These are phyloP conservation scores for Quercus variabilis DNA, from an alignment of 306 rosid genomes.

Conservation along the genomic window DNA sequence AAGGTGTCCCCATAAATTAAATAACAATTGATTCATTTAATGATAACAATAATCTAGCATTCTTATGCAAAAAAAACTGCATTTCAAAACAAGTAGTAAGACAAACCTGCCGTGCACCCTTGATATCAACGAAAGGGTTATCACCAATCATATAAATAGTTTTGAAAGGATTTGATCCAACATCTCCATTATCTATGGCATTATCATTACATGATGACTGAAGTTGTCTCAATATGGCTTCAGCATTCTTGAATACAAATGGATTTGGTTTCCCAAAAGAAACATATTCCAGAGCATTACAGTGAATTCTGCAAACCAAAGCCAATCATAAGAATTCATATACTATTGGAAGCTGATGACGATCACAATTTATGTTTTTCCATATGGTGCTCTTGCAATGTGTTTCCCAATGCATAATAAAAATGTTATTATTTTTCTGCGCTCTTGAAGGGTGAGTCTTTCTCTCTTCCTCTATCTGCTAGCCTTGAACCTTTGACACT, in stretches of 20 bases:
- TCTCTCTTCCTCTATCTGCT: not conserved
- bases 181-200: constrained; percentile 16
- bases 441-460: not conserved
- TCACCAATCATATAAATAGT: constrained; percentile 90
- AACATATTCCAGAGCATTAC: constrained; percentile 55
- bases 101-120: constrained; percentile 73
- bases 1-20: not conserved
- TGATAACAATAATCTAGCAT: not conserved
- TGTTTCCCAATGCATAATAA: not conserved
- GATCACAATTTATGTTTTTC: not conserved
- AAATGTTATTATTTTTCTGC: not conserved
- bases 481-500: not conserved
- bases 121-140: constrained; percentile 87
- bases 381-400: not conserved
- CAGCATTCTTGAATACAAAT: constrained; percentile 78
- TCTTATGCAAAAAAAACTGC: not conserved
- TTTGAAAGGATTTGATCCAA: constrained; percentile 39
- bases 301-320: constrained; percentile 52
- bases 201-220: constrained; percentile 18
- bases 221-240: constrained; percentile 52
- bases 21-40: constrained; percentile 1
- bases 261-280: constrained; percentile 84
- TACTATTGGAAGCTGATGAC: not conserved
- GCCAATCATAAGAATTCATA: not conserved
- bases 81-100: constrained; percentile 1